Conservation (phyloP, 2,329 filamentous ascomycete species). For the Beauveria scarabaeidicola region DNA sequence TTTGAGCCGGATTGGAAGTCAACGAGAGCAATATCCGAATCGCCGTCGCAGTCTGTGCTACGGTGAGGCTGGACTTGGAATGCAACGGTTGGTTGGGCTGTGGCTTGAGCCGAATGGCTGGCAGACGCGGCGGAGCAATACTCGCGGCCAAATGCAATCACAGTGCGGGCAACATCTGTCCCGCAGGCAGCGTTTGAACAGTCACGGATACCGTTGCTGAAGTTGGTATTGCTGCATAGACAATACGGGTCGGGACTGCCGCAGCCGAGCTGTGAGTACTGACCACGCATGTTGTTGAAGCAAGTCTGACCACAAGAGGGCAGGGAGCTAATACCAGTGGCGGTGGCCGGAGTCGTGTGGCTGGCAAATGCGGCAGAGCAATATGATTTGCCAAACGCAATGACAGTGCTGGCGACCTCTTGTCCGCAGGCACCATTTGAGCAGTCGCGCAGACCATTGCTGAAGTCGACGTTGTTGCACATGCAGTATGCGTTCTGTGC, state of each 20-base stretch:
- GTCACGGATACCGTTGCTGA: conserved; percentile 13
- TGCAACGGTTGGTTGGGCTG: neutral
- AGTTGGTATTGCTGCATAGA: conserved; percentile 14
- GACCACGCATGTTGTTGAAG: conserved; percentile 1
- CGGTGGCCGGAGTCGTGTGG: neutral
- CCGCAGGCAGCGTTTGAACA: conserved; percentile 12
- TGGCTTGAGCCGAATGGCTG: neutral
- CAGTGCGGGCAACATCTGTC: conserved; percentile 7
- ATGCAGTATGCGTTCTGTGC: conserved; percentile 9
- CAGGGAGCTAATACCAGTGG: neutral
- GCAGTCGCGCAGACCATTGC: conserved; percentile 14
- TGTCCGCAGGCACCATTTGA: conserved; percentile 9
- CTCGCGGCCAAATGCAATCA: conserved; percentile 9
- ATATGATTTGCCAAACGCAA: conserved; percentile 9
- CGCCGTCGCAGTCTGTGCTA: neutral
- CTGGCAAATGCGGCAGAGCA: conserved; percentile 8
- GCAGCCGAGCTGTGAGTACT: conserved; percentile 13
- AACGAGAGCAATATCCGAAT: neutral
- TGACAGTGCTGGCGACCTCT: conserved; percentile 12
- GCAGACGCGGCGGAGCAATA: conserved; percentile 10
- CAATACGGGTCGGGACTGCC: conserved; percentile 5
- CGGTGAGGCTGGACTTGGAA: neutral
- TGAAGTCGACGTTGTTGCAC: conserved; percentile 13
- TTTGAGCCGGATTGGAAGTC: neutral
- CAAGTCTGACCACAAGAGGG: neutral